Conservation (phyloP, 169 alveolate species). For the Eimeria necatrix region DNA sequence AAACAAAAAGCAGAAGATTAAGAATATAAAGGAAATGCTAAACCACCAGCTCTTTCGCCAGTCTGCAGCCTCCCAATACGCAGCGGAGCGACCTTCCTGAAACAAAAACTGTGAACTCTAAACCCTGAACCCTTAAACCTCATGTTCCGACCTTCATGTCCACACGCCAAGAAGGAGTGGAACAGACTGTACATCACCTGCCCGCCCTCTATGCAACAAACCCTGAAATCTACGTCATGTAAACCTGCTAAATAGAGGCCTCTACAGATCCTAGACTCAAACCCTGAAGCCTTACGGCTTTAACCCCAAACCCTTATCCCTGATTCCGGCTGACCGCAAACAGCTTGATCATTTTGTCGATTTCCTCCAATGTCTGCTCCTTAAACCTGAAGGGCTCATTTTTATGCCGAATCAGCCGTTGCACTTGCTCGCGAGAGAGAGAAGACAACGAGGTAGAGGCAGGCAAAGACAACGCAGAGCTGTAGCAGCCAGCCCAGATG, state of each 20-base stretch:
- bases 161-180: too few relatives aligned
- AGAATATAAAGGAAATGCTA: not conserved
- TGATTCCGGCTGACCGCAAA: constrained; percentile 32
- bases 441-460: not conserved
- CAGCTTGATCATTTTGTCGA: not conserved
- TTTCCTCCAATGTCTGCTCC: constrained; percentile 14
- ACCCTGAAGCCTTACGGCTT: not conserved
- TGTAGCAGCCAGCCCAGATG: constrained; percentile 56
- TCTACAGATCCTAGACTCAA: not conserved
- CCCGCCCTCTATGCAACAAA: too few relatives aligned
- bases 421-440: not conserved
- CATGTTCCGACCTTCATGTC: too few relatives aligned
- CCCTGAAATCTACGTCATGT: too few relatives aligned
- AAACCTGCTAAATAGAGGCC: not conserved
- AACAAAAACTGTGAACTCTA: not conserved
- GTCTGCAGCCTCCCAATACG: constrained; percentile 17
- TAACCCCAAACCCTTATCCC: not conserved
- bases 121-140: not conserved
- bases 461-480: constrained; percentile 31
- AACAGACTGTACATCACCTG: too few relatives aligned
- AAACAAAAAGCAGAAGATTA: constrained; percentile 31
- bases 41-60: constrained; percentile 73
- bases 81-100: constrained; percentile 44
- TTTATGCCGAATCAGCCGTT: not conserved
- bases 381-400: not conserved